Base-by-base conservation (phyloP, 306 rosid species). In the Ammopiptanthus mongolicus region DNA sequence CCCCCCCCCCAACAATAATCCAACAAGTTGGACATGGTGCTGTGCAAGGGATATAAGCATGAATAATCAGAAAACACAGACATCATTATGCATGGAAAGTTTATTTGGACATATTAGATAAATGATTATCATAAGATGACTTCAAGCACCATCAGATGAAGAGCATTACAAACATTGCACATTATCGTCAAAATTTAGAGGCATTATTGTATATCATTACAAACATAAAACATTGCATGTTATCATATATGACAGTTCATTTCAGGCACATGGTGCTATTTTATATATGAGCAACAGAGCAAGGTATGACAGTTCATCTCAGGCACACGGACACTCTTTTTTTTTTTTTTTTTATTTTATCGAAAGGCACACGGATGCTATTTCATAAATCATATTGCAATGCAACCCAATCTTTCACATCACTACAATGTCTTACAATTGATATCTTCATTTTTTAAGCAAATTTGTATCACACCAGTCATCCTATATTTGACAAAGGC, bases 21-120 rank as follows among this genome's bases (percentile, higher is more conserved):
- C 97, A 95, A 80, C 86, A 88, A 69, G 12, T 34, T 22, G 96
- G 97, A 82, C 97, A 95, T 48, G 78, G 77, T 66, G 71, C 98
- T 90, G 89, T 72, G 62, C 64, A 86, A 22, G 29, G 59, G 76
- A 75, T 66, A 21, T 39, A 46, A 61, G 50, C 65, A 51, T 22
- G 22, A 74, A 6, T 47, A 73, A 12, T 68, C 51, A 13, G 39
- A n/a, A n/a, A n/a, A n/a, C n/a, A n/a, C n/a, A n/a, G n/a, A n/a
- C n/a, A n/a, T n/a, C n/a, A n/a, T n/a, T 23, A 36, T 46, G 23
- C 9, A 1, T 14, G n/a, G 5, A 36, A 37, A 36, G 36, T 21
- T 52, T 18, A 33, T 13, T 21, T 34, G 5, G 34, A 53, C 39
- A 52, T 14, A 37, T 12, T 19, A 23, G 33, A 71, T 2, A 70